Conservation (phyloP, 495 filamentous ascomycete species). For the Hypoxylon subgilvum region DNA sequence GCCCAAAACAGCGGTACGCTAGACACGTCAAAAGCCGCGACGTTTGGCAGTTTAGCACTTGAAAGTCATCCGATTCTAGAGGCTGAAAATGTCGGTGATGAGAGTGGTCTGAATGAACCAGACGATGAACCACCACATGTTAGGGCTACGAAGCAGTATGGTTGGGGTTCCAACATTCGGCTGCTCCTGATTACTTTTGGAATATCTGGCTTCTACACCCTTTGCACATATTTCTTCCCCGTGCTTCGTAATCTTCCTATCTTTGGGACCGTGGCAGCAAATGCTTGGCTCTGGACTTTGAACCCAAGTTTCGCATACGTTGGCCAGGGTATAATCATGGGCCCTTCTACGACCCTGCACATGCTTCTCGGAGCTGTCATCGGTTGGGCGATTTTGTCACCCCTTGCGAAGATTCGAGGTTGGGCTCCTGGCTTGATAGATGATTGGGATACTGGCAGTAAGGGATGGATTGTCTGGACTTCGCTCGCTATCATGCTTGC, state of each 20-base stretch:
- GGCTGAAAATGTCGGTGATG: conserved; percentile 14
- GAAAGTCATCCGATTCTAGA: conserved; percentile 36
- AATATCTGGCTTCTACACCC: conserved; percentile 66
- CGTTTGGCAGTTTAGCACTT: conserved; percentile 40
- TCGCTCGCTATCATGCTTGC: conserved; percentile 96
- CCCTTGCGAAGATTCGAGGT: conserved; percentile 78
- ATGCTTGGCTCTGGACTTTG: conserved; percentile 91
- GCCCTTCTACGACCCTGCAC: conserved; percentile 89
- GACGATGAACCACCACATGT: conserved; percentile 7
- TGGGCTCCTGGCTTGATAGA: conserved; percentile 89
- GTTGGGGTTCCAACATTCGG: conserved; percentile 60
- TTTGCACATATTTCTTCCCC: conserved; percentile 92
- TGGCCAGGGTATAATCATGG: conserved; percentile 87
- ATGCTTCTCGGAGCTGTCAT: conserved; percentile 92
- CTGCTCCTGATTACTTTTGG: conserved; percentile 60
- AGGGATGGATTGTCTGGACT: conserved; percentile 98
- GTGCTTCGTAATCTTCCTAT: conserved; percentile 82
- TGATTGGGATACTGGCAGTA: conserved; percentile 89
- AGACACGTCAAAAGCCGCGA: conserved; percentile 39
- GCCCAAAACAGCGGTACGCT: conserved; percentile 29
- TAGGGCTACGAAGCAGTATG: conserved; percentile 35
- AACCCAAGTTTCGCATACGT: conserved; percentile 96
- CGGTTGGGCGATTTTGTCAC: conserved; percentile 91
- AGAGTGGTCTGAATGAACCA: conserved; percentile 9
- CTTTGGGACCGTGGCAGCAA: conserved; percentile 74